Base-by-base conservation (phyloP, 2,329 filamentous ascomycete species). In the Colletotrichum higginsianum region DNA sequence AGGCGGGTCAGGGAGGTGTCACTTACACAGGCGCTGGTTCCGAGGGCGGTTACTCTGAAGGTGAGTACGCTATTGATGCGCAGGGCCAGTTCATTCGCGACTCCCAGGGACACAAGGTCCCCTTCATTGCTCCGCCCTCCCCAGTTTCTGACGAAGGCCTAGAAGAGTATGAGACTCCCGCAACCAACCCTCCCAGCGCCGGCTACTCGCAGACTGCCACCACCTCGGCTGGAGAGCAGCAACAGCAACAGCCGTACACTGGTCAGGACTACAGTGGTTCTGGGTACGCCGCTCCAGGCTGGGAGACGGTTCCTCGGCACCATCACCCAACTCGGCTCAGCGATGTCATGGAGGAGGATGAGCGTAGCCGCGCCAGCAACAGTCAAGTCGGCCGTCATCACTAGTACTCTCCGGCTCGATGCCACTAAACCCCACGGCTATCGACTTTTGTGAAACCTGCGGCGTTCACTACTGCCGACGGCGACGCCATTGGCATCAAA, bases 241-340 rank as follows among this genome's bases (percentile, higher is more conserved):
- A 71, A n/a, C 76, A 50, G 50, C 67, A 64, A 26, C 74, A 69
- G 21, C 75, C 77, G 23, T 52, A 42, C 16, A 4, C n/a, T 21
- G n/a, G 11, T 9, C 78, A 78, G 50, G 92, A 94, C 76, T 94
- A 94, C 78, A 86, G 87, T 6, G 92, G 91, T 55, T 84, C 89
- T 55, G 90, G 88, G 26, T 94, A 91, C 81, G 91, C 86, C 9
- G 88, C 89, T 1, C 87, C 90, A 2, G 91, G 89, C 18, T 97
- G 94, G 94, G 93, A 96, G 74, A 84, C 84, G n/a, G 85, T 94
- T 74, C 91, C 92, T 30, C 88, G 91, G 67, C 95, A 97, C 81
- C 94, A 96, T 75, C 94, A 98, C 82, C 95, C 95, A 0, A 97
- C 95, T 11, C 86, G 95, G 67, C 85, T 98, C 74, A 97, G 94